phyloP scores from a whole-genome alignment of 768 basidiomycete species.

The Xanthoconium purpureum region DNA sequence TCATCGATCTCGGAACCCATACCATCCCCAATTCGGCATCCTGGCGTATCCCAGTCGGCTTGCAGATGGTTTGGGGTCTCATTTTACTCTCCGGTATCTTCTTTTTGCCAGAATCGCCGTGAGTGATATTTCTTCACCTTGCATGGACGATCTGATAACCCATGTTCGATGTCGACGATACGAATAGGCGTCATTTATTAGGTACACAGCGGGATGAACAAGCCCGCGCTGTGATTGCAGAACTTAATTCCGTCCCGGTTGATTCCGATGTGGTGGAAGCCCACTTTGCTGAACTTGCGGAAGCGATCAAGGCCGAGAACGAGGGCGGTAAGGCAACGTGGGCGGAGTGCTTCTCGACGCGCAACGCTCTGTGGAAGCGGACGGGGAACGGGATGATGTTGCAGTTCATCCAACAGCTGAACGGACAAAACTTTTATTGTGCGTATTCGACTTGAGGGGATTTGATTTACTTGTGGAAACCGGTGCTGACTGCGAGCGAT shows the following conservation, averaged over 20 bases:
- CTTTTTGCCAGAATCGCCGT: slow-evolving; percentile 17
- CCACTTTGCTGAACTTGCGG: slow-evolving; percentile 13
- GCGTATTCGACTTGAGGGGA: not conserved
- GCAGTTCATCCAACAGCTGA: slow-evolving; percentile 16
- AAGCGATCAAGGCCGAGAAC: slow-evolving; percentile 16
- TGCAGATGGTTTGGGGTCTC: slow-evolving; percentile 13
- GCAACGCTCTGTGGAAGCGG: slow-evolving; percentile 18
- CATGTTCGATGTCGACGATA: not conserved
- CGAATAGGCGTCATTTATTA: slow-evolving; percentile 10
- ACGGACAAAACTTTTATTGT: slow-evolving; percentile 19
- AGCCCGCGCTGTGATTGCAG: slow-evolving; percentile 12
- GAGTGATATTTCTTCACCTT: not conserved
- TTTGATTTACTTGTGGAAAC: not conserved
- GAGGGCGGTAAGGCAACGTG: slow-evolving; percentile 16
- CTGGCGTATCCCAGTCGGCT: slow-evolving; percentile 14
- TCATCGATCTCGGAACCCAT: slow-evolving; percentile 44
- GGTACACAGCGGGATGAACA: not conserved
- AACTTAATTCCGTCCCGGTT: slow-evolving; percentile 12
- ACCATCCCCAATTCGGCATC: slow-evolving; percentile 12
- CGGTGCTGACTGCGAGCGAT: not conserved
- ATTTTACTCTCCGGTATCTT: slow-evolving; percentile 12
- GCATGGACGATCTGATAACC: not conserved
- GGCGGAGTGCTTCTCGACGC: slow-evolving; percentile 16
- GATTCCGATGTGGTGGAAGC: slow-evolving; percentile 12
- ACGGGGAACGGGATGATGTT: slow-evolving; percentile 17